Evolutionary conservation across 108 stramenopile species (phyloP), one percentile per base, ranked within the genome.

Genomic region (Nitzschia putrida): DNA sequence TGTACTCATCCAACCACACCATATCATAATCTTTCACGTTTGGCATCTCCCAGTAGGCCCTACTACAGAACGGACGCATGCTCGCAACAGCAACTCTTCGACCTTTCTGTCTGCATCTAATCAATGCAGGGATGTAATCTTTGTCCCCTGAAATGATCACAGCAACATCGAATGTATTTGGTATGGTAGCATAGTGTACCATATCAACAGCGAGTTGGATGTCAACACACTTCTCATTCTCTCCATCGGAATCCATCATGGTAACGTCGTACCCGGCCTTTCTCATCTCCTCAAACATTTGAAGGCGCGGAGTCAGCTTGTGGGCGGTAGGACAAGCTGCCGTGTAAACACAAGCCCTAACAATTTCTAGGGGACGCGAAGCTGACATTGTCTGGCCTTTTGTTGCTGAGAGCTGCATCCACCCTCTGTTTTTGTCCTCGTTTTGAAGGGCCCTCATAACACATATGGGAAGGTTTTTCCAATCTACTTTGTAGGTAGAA

Each of bases 151-250:
- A 90, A 10, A 95, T 64, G 23, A 95, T 51, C 45, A 95, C 73
- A n/a, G 92, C 95, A 12, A 92, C 76, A 71, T 95, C 95, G 63
- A 84, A 95, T 5, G 91, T 85, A 81, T 92, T 79, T 10, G 89
- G 88, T 23, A 90, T 87, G 16, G 90, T 91, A 13, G 90, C 89
- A 71, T 86, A 92, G 71, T 95, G 89, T 13, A 95, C 66, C 87
- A 93, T 90, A 64, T 95, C 95, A 10, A 90, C 89, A 2, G 95
- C 72, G 24, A 95, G 59, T 63, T 91, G 89, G 72, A 95, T 95
- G 58, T 95, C 95, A 16, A 95, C 88, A 61, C 91, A 91, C 53
- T 95, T 95, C 79, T 95, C 95, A 0, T 80, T 85, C 29, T 71
- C 59, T 0, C 89, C 88, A 21, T 81, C 73, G 5, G 90, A 90